Conservation (phyloP, 78 protist genomes). For the Dictyostelium intermedium region DNA sequence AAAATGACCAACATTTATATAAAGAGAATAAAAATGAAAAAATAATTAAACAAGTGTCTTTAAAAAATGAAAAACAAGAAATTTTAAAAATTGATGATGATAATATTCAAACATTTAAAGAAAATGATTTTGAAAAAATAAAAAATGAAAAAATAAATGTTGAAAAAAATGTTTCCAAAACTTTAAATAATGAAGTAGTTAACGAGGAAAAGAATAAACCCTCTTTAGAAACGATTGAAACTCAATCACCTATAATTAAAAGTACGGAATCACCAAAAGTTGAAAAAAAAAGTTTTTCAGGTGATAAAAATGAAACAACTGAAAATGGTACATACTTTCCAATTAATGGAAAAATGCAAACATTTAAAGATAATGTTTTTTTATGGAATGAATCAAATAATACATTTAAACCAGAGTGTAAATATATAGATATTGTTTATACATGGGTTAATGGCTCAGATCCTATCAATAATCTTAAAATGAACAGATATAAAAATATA, state of each 20-base stretch:
- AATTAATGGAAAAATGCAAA: not conserved
- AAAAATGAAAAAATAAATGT: too few relatives aligned
- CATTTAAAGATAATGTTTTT: not conserved
- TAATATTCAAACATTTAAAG: not conserved
- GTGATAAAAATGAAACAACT: too few relatives aligned
- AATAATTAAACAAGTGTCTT: not conserved
- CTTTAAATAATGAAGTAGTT: too few relatives aligned
- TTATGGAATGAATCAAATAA: not conserved
- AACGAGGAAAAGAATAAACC: too few relatives aligned
- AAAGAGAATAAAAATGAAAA: too few relatives aligned
- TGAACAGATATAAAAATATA: not conserved
- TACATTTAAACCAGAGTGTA: not conserved
- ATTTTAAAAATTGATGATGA: too few relatives aligned
- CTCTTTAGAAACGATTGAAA: too few relatives aligned
- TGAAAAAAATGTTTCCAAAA: too few relatives aligned
- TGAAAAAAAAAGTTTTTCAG: too few relatives aligned
- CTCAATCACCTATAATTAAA: too few relatives aligned
- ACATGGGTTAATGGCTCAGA: slow-evolving; percentile 40
- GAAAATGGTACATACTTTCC: not conserved
- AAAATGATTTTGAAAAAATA: not conserved
- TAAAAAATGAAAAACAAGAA: not conserved
- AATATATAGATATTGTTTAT: slow-evolving; percentile 6
- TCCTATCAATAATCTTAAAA: not conserved
- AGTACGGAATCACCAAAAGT: too few relatives aligned
- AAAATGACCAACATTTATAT: not conserved